Conservation (phyloP, 768 basidiomycete genomes). For the Boletellus ananas region DNA sequence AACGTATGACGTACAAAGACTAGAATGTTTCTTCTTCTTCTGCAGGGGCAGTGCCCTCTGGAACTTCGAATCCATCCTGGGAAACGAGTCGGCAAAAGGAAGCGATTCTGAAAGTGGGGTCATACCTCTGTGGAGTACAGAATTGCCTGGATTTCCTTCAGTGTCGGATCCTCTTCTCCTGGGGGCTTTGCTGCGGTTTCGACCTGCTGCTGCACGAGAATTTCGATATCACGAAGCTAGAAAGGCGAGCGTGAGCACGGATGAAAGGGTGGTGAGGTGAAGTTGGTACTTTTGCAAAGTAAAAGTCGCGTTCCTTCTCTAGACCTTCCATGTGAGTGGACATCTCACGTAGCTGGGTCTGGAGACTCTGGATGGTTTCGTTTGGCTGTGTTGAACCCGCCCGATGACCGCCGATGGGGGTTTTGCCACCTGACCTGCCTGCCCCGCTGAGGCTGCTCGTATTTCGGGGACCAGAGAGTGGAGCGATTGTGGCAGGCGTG, state of each 20-base stretch:
- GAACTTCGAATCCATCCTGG: conserved; percentile 93
- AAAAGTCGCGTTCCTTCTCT: conserved; percentile 98
- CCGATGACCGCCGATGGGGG: conserved; percentile 67
- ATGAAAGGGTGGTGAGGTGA: conserved; percentile 4
- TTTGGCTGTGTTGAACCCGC: conserved; percentile 62
- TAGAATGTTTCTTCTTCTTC: conserved; percentile 86
- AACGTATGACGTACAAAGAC: conserved; percentile 15
- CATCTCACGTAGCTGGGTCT: conserved; percentile 79
- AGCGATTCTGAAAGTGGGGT: not conserved
- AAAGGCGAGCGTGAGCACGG: not conserved
- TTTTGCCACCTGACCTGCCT: conserved; percentile 61
- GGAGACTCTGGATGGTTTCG: conserved; percentile 65
- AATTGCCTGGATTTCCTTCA: conserved; percentile 86
- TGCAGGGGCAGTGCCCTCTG: conserved; percentile 49
- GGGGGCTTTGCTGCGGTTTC: conserved; percentile 53
- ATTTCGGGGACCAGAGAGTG: conserved; percentile 45
- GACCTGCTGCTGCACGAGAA: conserved; percentile 78
- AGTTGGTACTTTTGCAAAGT: conserved; percentile 85
- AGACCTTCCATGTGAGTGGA: conserved; percentile 79
- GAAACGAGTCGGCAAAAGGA: conserved; percentile 8
- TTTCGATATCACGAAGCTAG: conserved; percentile 96
- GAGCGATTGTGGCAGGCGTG: conserved; percentile 74
- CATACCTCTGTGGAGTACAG: conserved; percentile 90
- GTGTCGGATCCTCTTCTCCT: conserved; percentile 53
- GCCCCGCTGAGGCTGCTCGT: conserved; percentile 35